A percentile compares a stretch with the other conserved stretches of the same genome.
phyloP scores from a whole-genome alignment of 2,329 filamentous ascomycete genomes.

The Alternaria hordeiaustralica region DNA sequence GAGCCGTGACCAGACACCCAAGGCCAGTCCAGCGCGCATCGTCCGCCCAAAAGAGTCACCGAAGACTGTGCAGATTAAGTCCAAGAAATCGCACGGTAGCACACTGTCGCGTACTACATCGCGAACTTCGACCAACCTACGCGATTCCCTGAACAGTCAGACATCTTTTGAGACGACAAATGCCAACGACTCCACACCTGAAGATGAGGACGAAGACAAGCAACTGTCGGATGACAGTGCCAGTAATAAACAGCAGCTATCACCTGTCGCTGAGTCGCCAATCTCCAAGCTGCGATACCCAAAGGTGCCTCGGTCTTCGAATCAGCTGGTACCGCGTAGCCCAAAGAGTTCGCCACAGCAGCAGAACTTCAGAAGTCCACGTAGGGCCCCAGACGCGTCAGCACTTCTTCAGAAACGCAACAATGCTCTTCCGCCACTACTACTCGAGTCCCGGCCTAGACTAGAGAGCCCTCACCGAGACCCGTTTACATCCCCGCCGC shows the following conservation, averaged over 20 bases:
- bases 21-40: slow-evolving; percentile 19
- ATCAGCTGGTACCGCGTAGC: slow-evolving; percentile 54
- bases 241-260: slow-evolving; percentile 36
- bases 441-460: slow-evolving; percentile 42
- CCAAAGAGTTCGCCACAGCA: slow-evolving; percentile 23
- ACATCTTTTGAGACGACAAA: slow-evolving; percentile 57
- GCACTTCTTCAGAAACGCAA: slow-evolving; percentile 21
- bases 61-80: slow-evolving; percentile 24
- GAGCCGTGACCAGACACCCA: slow-evolving; percentile 15
- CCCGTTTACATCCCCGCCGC: slow-evolving; percentile 31
- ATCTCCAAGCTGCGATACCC: slow-evolving; percentile 56
- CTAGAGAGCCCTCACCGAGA: slow-evolving; percentile 22
- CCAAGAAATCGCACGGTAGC: slow-evolving; percentile 39
- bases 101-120: slow-evolving; percentile 34
- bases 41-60: slow-evolving; percentile 25
- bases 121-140: slow-evolving; percentile 36
- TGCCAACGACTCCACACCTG: slow-evolving; percentile 55
- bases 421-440: slow-evolving; percentile 31
- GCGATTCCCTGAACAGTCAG: slow-evolving; percentile 45
- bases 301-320: slow-evolving; percentile 56
- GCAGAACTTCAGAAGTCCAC: slow-evolving; percentile 16
- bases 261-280: slow-evolving; percentile 53
- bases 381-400: slow-evolving; percentile 11
- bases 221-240: slow-evolving; percentile 29
- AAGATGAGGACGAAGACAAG: slow-evolving; percentile 51